These are phyloP conservation scores for Suhomyces sp. DNA, from an alignment of 805 yeast species.

Conservation along the genomic window DNA sequence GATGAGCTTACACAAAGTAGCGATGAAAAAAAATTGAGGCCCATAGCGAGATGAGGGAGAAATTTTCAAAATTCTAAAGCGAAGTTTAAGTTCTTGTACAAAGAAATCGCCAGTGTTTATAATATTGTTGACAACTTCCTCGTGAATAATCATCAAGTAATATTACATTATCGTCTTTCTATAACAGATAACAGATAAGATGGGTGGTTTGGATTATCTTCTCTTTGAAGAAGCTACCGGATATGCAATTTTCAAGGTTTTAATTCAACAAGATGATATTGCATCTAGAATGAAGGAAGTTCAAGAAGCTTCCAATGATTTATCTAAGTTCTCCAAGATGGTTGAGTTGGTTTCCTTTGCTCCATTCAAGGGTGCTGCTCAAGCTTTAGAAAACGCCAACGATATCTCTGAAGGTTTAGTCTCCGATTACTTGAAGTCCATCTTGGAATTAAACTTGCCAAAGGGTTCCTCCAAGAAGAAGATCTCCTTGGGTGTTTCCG, in stretches of 20 bases:
- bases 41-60: conserved; percentile 15
- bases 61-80: conserved; percentile 8
- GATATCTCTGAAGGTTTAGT: conserved; percentile 97
- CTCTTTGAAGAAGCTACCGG: conserved; percentile 99
- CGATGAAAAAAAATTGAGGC: conserved; percentile 3
- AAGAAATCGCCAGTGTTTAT: background rate
- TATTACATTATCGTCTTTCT: background rate
- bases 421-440: conserved; percentile 84
- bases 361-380: conserved; percentile 99
- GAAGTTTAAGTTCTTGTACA: background rate
- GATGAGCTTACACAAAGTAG: conserved; percentile 4
- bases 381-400: conserved; percentile 96
- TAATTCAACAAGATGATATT: conserved; percentile 89
- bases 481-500: conserved; percentile 82
- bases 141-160: background rate
- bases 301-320: conserved; percentile 83
- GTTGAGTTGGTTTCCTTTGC: conserved; percentile 93
- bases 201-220: conserved; percentile 66
- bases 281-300: conserved; percentile 92
- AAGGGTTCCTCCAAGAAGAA: conserved; percentile 63
- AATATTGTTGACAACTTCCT: background rate
- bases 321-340: conserved; percentile 84
- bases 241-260: conserved; percentile 92
- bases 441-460: conserved; percentile 89
- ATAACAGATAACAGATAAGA: conserved; percentile 3